Percentiles rank a stretch among this genome's conserved stretches.
These are phyloP conservation scores for Fusarium albosuccineum DNA, from an alignment of 2,329 filamentous ascomycete species.

Conservation along the genomic window DNA sequence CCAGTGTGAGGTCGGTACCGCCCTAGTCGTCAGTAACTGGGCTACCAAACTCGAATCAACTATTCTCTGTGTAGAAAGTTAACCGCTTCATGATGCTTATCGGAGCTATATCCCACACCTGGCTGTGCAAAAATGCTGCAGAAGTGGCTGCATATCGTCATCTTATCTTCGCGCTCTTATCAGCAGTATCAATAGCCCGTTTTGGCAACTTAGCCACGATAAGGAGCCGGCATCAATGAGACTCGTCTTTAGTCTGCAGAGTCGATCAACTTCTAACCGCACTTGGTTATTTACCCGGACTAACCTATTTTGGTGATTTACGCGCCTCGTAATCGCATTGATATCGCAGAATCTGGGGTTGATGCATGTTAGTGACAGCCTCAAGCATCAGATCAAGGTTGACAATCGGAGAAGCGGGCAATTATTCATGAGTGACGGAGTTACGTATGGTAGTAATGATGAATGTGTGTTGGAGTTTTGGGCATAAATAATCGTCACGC, in stretches of 20 bases:
- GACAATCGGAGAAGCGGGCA: no score
- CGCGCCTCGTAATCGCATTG: constrained; percentile 25
- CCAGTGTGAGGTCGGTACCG: no score
- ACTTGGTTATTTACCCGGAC: constrained; percentile 14
- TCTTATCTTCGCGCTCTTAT: not conserved
- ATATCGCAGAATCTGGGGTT: not conserved
- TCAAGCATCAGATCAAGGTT: not conserved
- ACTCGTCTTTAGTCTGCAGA: no score
- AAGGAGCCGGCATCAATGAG: constrained; percentile 8
- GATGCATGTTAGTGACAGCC: not conserved
- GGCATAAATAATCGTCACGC: no score
- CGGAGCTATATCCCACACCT: no score
- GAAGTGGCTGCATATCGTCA: not conserved
- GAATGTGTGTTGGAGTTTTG: no score
- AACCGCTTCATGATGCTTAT: no score
- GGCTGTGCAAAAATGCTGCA: not conserved
- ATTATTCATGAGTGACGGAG: no score
- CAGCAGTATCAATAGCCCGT: constrained; percentile 20
- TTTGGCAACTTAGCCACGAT: constrained; percentile 46
- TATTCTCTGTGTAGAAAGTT: no score
- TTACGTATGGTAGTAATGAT: no score
- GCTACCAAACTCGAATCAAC: no score
- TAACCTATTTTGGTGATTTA: constrained; percentile 38
- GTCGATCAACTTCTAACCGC: constrained; percentile 9
- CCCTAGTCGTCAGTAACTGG: no score